Percentiles rank a stretch among this genome's conserved stretches.
phyloP scores from a whole-genome alignment of 371 early-diverging fungal genomes.

The Syncephalastrum monosporum region DNA sequence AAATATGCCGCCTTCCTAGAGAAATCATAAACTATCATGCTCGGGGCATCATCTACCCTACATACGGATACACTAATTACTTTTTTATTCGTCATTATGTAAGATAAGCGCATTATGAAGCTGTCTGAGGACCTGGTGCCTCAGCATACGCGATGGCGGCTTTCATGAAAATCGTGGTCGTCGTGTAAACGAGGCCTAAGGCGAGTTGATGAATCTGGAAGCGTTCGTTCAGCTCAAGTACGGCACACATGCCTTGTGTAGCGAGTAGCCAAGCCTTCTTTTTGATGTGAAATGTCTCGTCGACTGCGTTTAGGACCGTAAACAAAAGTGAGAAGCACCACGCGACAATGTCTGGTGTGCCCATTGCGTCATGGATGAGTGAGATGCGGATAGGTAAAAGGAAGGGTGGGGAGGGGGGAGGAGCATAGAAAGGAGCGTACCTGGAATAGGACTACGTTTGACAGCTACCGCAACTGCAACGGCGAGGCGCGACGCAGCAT shows the following conservation, averaged over 20 bases:
- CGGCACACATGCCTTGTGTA: slow-evolving; percentile 43
- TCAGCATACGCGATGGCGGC: slow-evolving; percentile 64
- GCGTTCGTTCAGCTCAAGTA: slow-evolving; percentile 56
- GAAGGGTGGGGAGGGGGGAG: too few species aligned
- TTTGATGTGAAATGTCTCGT: slow-evolving; percentile 51
- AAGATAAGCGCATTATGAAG: too few species aligned
- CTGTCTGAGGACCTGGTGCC: slow-evolving; percentile 33
- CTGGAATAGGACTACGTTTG: slow-evolving; percentile 68
- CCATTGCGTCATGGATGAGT: neutral
- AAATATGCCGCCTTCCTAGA: neutral
- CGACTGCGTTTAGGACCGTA: slow-evolving; percentile 41
- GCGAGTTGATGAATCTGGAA: slow-evolving; percentile 61
- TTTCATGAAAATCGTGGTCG: slow-evolving; percentile 52
- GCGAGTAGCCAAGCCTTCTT: slow-evolving; percentile 54
- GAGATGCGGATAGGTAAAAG: neutral
- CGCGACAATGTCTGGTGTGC: slow-evolving; percentile 38
- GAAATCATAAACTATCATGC: too few species aligned
- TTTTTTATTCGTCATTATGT: too few species aligned
- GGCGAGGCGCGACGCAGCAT: slow-evolving; percentile 51
- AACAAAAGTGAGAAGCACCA: slow-evolving; percentile 42
- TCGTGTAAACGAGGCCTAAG: slow-evolving; percentile 49
- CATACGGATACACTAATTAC: too few species aligned
- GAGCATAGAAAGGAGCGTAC: slow-evolving; percentile 11
- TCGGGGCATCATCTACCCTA: too few species aligned
- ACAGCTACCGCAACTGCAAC: slow-evolving; percentile 56